Evolutionary conservation across 2,329 filamentous ascomycete genomes (phyloP), one percentile per base, ranked within the genome.

Genomic region (Botryotinia narcissicola): DNA sequence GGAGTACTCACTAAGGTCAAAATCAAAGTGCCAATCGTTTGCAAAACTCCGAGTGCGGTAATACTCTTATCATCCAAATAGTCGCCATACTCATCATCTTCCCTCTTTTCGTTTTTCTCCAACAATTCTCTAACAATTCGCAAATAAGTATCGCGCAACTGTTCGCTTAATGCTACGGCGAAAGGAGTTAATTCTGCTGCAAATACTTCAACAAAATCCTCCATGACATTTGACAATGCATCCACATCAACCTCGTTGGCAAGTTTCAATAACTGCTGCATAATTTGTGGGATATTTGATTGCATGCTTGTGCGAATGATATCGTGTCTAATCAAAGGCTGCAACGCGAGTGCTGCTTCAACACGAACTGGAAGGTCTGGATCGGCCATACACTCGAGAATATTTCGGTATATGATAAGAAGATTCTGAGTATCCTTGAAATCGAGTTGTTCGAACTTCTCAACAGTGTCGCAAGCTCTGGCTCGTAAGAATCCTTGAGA

Each of bases 31-130:
- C 96, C 96, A 76, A 99, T 99, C 14, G 96, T 99, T 84, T 99
- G 96, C 78, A 99, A 83, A 70, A 99, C 96, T 82, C 96, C 96
- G 48, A 99, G 87, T 20, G 96, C 96, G 9, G 96, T 98, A 73
- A 99, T 98, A 81, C 94, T 97, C 89, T 99, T 99, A 84, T 99
- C 96, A 80, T 99, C 96, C 67, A 97, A 84, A 83, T 97, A 97
- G 80, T 98, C 96, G 46, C 93, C 94, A 79, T 93, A 97, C 44
- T 90, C 87, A 75, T 93, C 93, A 42, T 92, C 91, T 35, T 91
- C 90, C 68, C 90, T 90, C 81, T 91, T 92, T 77, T 91, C 89
- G 79, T 95, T 95, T 80, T 95, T 93, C 79, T 98, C 95, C 62
- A 99, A 85, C 62, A 99, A 88, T 81, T 98, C 95, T 59, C 93